Percentiles rank a stretch among this genome's conserved stretches.
phyloP scores from a whole-genome alignment of 1,284 basidiomycete genomes.

The Stereum hirsutum region DNA sequence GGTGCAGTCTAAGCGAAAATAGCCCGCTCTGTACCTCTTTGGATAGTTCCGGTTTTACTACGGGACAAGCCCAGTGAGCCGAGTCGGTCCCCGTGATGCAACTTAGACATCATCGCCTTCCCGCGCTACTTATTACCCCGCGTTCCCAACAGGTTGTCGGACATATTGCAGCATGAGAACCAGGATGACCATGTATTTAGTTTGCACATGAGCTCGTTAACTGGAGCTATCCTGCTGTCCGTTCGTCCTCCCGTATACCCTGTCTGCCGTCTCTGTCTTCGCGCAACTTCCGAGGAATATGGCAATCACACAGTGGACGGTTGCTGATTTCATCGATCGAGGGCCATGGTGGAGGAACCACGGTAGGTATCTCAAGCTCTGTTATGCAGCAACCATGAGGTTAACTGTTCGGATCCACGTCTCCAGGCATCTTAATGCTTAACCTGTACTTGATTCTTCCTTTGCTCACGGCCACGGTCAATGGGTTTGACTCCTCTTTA shows the following conservation, averaged over 20 bases:
- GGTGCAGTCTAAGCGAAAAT: background rate
- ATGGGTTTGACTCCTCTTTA: conserved; percentile 55
- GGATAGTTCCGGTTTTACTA: background rate
- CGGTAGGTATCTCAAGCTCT: conserved; percentile 25
- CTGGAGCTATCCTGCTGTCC: background rate
- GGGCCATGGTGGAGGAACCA: conserved; percentile 56
- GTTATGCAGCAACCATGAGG: background rate
- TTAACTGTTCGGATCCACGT: background rate
- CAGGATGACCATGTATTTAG: background rate
- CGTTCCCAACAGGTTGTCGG: background rate
- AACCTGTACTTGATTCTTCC: conserved; percentile 53
- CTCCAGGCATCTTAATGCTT: conserved; percentile 45
- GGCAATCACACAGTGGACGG: conserved; percentile 37
- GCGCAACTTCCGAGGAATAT: conserved; percentile 9
- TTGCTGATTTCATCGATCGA: conserved; percentile 46
- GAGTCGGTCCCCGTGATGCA: no score
- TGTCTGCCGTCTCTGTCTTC: background rate
- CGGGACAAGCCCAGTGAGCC: no score
- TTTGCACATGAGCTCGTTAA: background rate
- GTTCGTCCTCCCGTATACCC: background rate
- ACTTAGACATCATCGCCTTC: no score
- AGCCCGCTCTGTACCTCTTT: background rate
- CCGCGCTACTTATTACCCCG: background rate
- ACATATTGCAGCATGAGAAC: background rate
- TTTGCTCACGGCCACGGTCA: conserved; percentile 48